Conservation (phyloP, 2,329 filamentous ascomycete species). For the Alternaria longipes region DNA sequence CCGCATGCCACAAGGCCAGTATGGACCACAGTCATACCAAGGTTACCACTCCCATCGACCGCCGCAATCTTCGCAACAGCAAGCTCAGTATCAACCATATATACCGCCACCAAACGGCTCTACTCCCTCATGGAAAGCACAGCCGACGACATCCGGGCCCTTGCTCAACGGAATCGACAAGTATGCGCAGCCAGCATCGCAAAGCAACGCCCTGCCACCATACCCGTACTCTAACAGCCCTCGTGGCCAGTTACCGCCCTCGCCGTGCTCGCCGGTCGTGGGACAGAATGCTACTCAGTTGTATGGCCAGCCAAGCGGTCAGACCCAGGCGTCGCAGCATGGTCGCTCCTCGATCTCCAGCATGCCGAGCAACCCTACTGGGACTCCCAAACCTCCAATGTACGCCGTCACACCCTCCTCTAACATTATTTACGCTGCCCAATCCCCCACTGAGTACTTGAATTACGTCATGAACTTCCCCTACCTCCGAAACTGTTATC, state of each 20-base stretch:
- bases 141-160: slow-evolving; percentile 32
- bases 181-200: slow-evolving; percentile 37
- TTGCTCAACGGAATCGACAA: slow-evolving; percentile 36
- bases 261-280: slow-evolving; percentile 32
- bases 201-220: slow-evolving; percentile 31
- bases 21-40: slow-evolving; percentile 31
- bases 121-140: slow-evolving; percentile 34
- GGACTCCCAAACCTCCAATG: slow-evolving; percentile 49
- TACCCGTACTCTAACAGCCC: slow-evolving; percentile 38
- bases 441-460: slow-evolving; percentile 51
- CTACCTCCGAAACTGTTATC: slow-evolving; percentile 57
- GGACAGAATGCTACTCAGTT: slow-evolving; percentile 20
- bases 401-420: slow-evolving; percentile 49
- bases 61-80: slow-evolving; percentile 26
- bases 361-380: slow-evolving; percentile 40
- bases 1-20: slow-evolving; percentile 34
- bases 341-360: slow-evolving; percentile 45
- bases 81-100: slow-evolving; percentile 36
- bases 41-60: slow-evolving; percentile 33
- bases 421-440: slow-evolving; percentile 50
- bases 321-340: slow-evolving; percentile 42
- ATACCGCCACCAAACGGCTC: slow-evolving; percentile 39
- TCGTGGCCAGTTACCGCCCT: slow-evolving; percentile 29
- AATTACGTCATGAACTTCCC: slow-evolving; percentile 57
- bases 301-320: slow-evolving; percentile 28